Evolutionary conservation across 306 rosid species (phyloP).

Genomic region (Vigna nakashimae): DNA sequence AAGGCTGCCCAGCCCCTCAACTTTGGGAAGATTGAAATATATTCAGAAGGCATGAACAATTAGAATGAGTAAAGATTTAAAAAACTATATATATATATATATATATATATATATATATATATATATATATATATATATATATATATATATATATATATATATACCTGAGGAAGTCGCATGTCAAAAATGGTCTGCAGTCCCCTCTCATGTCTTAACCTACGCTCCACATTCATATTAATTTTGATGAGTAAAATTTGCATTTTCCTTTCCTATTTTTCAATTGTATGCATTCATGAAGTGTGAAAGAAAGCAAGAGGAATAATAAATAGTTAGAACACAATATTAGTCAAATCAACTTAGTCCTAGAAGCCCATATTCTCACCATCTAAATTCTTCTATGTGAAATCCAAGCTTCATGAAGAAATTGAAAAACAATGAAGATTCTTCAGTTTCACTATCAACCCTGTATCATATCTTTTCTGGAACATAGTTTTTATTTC

Average conservation of each 20-base stretch:
- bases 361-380: constrained; percentile 23
- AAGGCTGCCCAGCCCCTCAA: not conserved
- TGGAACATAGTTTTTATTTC: constrained; percentile 3
- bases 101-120: too few relatives aligned
- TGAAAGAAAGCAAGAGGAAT: constrained; percentile 28
- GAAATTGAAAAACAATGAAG: constrained; percentile 7
- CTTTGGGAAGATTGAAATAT: not conserved
- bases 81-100: too few relatives aligned
- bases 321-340: constrained; percentile 4
- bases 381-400: not conserved
- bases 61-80: constrained; percentile 11
- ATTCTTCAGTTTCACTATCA: constrained; percentile 23
- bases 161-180: constrained; percentile 16
- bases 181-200: not conserved
- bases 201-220: constrained; percentile 1
- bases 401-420: constrained; percentile 27
- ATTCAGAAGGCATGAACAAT: not conserved
- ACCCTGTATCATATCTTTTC: not conserved
- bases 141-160: too few relatives aligned
- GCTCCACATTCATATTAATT: constrained; percentile 11
- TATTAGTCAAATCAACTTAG: constrained; percentile 29
- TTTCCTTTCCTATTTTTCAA: constrained; percentile 19
- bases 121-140: too few relatives aligned
- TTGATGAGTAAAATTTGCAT: constrained; percentile 28
- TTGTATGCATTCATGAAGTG: constrained; percentile 9